These are phyloP conservation scores for Claviceps digitariae DNA, from an alignment of 2,329 filamentous ascomycete genomes.

Conservation along the genomic window DNA sequence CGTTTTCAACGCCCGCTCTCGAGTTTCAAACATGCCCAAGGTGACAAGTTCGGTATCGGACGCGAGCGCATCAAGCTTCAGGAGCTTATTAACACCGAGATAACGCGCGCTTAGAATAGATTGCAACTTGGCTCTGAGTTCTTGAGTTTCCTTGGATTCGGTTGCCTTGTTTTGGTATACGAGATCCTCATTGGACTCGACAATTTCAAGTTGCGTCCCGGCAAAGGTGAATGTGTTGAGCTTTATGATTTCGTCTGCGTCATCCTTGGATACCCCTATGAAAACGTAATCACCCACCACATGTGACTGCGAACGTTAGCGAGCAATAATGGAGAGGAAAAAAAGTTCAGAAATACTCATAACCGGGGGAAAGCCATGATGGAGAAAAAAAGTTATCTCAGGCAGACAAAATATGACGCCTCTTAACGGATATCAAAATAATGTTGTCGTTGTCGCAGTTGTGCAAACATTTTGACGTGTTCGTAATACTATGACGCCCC, in stretches of 20 bases:
- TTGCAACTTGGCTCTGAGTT: slow-evolving; percentile 56
- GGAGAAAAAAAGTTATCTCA: background rate
- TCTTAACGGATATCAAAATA: background rate
- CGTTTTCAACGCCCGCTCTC: slow-evolving; percentile 66
- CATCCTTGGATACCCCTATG: slow-evolving; percentile 50
- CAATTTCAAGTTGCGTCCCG: slow-evolving; percentile 44
- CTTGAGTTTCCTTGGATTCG: slow-evolving; percentile 38
- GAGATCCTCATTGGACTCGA: slow-evolving; percentile 31
- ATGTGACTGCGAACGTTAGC: slow-evolving; percentile 57
- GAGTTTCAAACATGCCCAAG: slow-evolving; percentile 63
- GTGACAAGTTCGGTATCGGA: slow-evolving; percentile 57
- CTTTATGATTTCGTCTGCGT: slow-evolving; percentile 50
- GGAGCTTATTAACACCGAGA: slow-evolving; percentile 53
- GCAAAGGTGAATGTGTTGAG: slow-evolving; percentile 59
- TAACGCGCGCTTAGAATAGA: slow-evolving; percentile 65
- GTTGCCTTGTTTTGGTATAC: slow-evolving; percentile 23
- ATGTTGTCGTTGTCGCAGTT: slow-evolving; percentile 1
- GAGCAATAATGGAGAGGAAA: slow-evolving; percentile 18
- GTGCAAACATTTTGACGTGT: slow-evolving; percentile 2
- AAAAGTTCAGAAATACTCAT: background rate
- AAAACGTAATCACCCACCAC: slow-evolving; percentile 56
- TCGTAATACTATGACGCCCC: slow-evolving; percentile 4
- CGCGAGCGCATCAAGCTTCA: slow-evolving; percentile 69
- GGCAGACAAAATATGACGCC: background rate
- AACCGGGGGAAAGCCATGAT: slow-evolving; percentile 1